Base-by-base conservation (phyloP, 805 yeast genomes). In the Maudiozyma serrabonitensis region DNA sequence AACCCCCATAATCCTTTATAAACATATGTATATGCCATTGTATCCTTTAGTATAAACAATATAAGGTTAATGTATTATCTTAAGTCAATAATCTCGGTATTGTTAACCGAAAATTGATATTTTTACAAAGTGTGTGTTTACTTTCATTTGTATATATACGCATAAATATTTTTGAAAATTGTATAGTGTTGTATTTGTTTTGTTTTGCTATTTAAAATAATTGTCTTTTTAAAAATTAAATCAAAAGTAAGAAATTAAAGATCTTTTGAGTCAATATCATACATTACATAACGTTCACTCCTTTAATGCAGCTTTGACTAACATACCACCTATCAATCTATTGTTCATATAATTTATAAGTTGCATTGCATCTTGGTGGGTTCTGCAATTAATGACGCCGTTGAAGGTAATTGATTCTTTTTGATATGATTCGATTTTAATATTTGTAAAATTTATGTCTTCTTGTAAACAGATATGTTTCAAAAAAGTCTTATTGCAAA, bases 251-350 rank as follows among this genome's bases (percentile, higher is more conserved):
- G 32, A 8, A 28, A 2, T 28, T 8, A 28, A 11, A 28, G 12
- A 9, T 2, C 32, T 28, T 28, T 6, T 4, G 32, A 28, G 23
- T 28, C 4, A 8, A 9, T 6, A 28, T 28, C 9, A 9, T 28
- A 28, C 8, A 8, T 9, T 28, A 28, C 9, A 28, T 9, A 8
- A 4, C 6, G 18, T 35, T 35, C 18, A 35, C 8, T 35, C 38
- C 15, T 35, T 35, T 19, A 39, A 63, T 4, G 61, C 56, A 6
- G 56, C 59, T 32, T 52, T 50, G 15, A 64, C 52, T 7, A 56
- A 48, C 26, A 56, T 55, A 35, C 66, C 67, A 8, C 69, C 68
- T 19, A 66, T 51, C 38, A 64, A 48, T 38, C 57, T 56, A 15
- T 54, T 50, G 35, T 64, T 56, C 37, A 66, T 39, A 9, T 50